Conservation (phyloP, 345 rosid genomes). For the Reutealis trisperma region DNA sequence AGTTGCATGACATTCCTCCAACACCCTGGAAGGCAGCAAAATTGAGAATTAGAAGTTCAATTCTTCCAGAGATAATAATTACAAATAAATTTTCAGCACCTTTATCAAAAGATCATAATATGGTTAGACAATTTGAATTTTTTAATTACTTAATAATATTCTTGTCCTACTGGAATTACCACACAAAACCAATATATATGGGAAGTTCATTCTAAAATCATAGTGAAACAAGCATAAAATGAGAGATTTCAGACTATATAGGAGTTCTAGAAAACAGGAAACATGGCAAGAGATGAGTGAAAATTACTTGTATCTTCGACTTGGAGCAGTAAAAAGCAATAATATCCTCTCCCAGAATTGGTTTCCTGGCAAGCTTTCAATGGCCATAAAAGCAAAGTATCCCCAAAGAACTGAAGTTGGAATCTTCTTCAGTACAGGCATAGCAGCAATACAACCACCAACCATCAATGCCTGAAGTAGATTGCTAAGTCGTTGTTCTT, state of each 20-base stretch:
- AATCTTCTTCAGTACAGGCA: constrained; percentile 89
- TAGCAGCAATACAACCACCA: constrained; percentile 84
- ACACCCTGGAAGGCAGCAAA: constrained; percentile 50
- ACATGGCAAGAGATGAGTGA: neutral
- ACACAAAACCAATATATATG: neutral
- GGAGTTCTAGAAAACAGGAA: neutral
- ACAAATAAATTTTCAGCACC: neutral
- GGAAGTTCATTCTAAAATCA: neutral
- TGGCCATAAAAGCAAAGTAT: constrained; percentile 97
- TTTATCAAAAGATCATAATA: neutral
- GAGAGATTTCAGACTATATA: constrained; percentile 7
- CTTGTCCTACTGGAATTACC: neutral
- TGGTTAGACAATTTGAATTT: neutral
- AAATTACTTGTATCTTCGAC: constrained; percentile 89
- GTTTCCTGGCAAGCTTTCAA: constrained; percentile 94
- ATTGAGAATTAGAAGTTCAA: constrained; percentile 7
- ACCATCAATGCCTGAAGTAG: constrained; percentile 92
- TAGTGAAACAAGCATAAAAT: neutral
- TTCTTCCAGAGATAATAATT: constrained; percentile 5
- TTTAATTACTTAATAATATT: neutral
- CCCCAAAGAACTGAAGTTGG: constrained; percentile 99
- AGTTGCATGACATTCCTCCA: constrained; percentile 74
- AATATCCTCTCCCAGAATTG: constrained; percentile 97
- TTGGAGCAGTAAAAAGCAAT: constrained; percentile 88
- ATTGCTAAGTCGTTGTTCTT: constrained; percentile 94